Percentiles rank a stretch among this genome's conserved stretches.
phyloP scores from a whole-genome alignment of 2,329 filamentous ascomycete genomes.

The Cordyceps farinosa region DNA sequence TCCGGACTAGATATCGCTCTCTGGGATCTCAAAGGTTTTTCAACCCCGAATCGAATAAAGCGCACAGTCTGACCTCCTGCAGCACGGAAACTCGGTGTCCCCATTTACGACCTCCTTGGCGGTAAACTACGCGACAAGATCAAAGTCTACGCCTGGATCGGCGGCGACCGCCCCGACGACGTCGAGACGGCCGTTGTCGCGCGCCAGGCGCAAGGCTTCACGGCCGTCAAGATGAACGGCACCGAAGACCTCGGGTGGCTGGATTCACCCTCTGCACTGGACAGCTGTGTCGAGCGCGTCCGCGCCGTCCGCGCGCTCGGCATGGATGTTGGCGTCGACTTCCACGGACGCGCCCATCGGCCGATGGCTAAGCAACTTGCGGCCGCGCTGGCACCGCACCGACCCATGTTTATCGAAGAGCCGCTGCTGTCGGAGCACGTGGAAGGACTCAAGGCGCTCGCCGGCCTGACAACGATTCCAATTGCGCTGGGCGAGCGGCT shows the following conservation, averaged over 20 bases:
- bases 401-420: constrained; percentile 74
- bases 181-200: constrained; percentile 59
- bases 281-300: constrained; percentile 62
- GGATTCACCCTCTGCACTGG: constrained; percentile 63
- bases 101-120: constrained; percentile 70
- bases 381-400: constrained; percentile 61
- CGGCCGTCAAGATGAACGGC: constrained; percentile 73
- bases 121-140: constrained; percentile 69
- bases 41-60: not conserved
- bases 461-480: constrained; percentile 53
- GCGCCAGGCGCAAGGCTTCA: constrained; percentile 60
- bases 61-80: too few relatives aligned
- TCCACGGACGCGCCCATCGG: constrained; percentile 73
- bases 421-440: constrained; percentile 66
- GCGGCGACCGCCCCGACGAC: constrained; percentile 66
- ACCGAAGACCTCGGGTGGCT: constrained; percentile 75
- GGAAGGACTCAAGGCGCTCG: constrained; percentile 52
- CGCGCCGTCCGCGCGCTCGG: constrained; percentile 66
- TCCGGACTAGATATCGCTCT: constrained; percentile 76
- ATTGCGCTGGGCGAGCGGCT: constrained; percentile 71
- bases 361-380: constrained; percentile 80
- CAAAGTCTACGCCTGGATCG: constrained; percentile 76
- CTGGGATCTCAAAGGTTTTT: constrained; percentile 67
- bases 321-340: constrained; percentile 71
- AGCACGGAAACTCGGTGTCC: constrained; percentile 54